Percentiles rank a stretch among this genome's conserved stretches.
These are phyloP conservation scores for Colletotrichum sp. DNA, from an alignment of 2,329 filamentous ascomycete genomes.

Conservation along the genomic window DNA sequence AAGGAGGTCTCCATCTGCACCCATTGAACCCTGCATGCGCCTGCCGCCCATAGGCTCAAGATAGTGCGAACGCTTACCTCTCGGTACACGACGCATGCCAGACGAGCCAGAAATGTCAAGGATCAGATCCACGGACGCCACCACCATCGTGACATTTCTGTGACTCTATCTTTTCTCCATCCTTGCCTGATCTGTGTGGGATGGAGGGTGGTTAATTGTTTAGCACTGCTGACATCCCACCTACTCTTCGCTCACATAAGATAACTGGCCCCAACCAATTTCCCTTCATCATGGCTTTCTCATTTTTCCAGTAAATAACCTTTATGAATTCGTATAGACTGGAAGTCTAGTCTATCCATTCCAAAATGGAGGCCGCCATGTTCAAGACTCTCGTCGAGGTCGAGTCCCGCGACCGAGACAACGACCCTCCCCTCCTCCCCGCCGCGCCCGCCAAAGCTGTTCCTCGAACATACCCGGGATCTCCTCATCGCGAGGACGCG, in stretches of 20 bases:
- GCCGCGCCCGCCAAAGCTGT: slow-evolving; percentile 39
- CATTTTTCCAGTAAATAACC: neutral
- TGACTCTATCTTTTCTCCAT: neutral
- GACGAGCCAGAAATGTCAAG: neutral
- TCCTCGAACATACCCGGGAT: slow-evolving; percentile 43
- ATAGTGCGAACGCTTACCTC: neutral
- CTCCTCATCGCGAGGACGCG: slow-evolving; percentile 32
- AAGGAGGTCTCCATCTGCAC: neutral
- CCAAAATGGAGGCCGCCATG: slow-evolving; percentile 37
- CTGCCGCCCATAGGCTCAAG: neutral
- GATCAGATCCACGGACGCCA: neutral
- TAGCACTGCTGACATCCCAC: neutral
- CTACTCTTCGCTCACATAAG: neutral
- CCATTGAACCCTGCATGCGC: neutral
- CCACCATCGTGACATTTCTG: neutral
- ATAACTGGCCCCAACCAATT: neutral
- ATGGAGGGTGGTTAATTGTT: neutral
- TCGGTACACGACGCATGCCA: neutral
- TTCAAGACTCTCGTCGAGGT: slow-evolving; percentile 37
- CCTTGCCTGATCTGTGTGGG: neutral
- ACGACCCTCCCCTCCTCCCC: slow-evolving; percentile 24
- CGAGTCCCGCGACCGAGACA: slow-evolving; percentile 26
- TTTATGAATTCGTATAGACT: neutral
- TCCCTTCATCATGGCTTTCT: neutral
- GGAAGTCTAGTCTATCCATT: neutral